Evolutionary conservation across 2,329 filamentous ascomycete species (phyloP).

Genomic region (Exserohilum rostratum): DNA sequence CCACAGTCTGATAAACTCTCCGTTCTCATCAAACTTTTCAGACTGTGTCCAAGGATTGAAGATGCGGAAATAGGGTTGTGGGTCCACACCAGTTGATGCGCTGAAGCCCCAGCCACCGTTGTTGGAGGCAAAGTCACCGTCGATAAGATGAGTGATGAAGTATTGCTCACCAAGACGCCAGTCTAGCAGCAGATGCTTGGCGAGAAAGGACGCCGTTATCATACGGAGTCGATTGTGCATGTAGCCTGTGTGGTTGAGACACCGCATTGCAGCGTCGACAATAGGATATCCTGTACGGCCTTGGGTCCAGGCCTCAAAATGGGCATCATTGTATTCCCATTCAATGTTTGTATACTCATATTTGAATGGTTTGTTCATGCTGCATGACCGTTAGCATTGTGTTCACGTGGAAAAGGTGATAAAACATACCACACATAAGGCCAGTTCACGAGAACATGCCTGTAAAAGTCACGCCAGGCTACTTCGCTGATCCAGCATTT

Average conservation of each 20-base stretch:
- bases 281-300: conserved; percentile 55
- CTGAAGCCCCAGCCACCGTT: conserved; percentile 71
- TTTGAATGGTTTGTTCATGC: conserved; percentile 80
- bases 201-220: conserved; percentile 58
- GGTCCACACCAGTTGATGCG: conserved; percentile 76
- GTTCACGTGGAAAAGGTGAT: background rate
- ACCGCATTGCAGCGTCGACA: conserved; percentile 60
- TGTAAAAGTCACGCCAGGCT: conserved; percentile 60
- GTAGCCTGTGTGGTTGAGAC: conserved; percentile 56
- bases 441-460: conserved; percentile 77
- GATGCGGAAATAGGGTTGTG: conserved; percentile 88
- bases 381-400: conserved; percentile 12
- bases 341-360: conserved; percentile 80
- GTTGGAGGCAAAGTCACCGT: conserved; percentile 57
- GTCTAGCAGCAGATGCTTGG: conserved; percentile 58
- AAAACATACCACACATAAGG: conserved; percentile 73
- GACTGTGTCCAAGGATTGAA: conserved; percentile 87
- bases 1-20: conserved; percentile 83
- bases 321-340: conserved; percentile 66
- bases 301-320: conserved; percentile 71
- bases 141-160: conserved; percentile 57
- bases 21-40: conserved; percentile 81
- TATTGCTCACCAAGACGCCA: conserved; percentile 59
- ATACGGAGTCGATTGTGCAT: conserved; percentile 62
- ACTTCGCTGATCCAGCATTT: conserved; percentile 58